Conservation (phyloP, 805 yeast genomes). For the Teunomyces tritomae region DNA sequence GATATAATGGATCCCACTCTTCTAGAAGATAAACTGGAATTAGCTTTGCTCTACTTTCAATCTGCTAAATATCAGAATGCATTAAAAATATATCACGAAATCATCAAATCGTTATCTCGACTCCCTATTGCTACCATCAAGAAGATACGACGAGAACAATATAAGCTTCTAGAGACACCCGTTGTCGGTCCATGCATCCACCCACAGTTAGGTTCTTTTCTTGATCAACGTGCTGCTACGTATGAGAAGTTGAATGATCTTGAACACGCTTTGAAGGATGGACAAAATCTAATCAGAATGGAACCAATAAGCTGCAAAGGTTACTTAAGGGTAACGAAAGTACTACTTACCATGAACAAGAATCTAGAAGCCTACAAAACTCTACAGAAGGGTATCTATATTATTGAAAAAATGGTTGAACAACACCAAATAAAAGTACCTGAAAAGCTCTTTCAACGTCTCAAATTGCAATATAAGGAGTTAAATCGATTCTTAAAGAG, state of each 20-base stretch:
- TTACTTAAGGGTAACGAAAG: constrained; percentile 44
- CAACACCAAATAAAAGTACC: constrained; percentile 29
- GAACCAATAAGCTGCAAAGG: constrained; percentile 52
- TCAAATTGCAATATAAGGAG: constrained; percentile 21
- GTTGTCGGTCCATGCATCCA: constrained; percentile 29
- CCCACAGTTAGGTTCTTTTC: constrained; percentile 32
- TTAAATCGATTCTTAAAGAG: constrained; percentile 22
- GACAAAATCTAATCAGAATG: constrained; percentile 25
- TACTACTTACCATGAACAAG: constrained; percentile 21
- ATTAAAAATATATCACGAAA: constrained; percentile 22
- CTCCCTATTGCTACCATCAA: constrained; percentile 9
- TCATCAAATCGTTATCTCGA: constrained; percentile 17
- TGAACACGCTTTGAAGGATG: constrained; percentile 37
- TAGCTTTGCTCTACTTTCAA: constrained; percentile 28
- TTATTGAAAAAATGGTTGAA: constrained; percentile 30
- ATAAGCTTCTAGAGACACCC: constrained; percentile 24
- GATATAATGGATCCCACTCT: constrained; percentile 18
- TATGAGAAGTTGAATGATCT: constrained; percentile 38
- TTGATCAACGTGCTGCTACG: constrained; percentile 52
- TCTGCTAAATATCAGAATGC: constrained; percentile 27
- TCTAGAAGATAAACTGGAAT: constrained; percentile 23
- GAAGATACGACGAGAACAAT: constrained; percentile 15
- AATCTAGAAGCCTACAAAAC: constrained; percentile 34
- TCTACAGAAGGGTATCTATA: constrained; percentile 36
- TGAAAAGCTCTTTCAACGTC: constrained; percentile 24